Conservation (phyloP, 1,139 yeast species). For the Debaryomyces coudertii region DNA sequence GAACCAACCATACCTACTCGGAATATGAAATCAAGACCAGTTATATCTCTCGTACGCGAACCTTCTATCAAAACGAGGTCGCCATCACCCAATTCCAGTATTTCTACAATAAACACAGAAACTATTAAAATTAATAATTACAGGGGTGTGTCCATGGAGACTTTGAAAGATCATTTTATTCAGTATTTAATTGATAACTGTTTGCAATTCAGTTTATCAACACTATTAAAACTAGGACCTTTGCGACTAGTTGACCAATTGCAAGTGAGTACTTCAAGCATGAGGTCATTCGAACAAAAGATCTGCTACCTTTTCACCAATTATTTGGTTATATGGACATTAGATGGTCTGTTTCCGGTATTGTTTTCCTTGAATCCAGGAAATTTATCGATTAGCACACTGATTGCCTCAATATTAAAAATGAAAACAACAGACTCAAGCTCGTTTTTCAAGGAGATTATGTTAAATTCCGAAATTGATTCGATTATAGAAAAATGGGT, state of each 20-base stretch:
- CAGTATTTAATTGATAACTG: slow-evolving; percentile 30
- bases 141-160: slow-evolving; percentile 25
- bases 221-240: slow-evolving; percentile 35
- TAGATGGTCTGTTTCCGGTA: slow-evolving; percentile 9
- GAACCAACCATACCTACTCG: neutral
- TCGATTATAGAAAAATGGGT: slow-evolving; percentile 50
- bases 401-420: slow-evolving; percentile 23
- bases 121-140: slow-evolving; percentile 23
- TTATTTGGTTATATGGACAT: slow-evolving; percentile 30
- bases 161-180: slow-evolving; percentile 33
- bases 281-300: slow-evolving; percentile 16
- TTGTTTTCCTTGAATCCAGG: slow-evolving; percentile 18
- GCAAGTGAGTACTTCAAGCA: slow-evolving; percentile 20
- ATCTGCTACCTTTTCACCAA: slow-evolving; percentile 40
- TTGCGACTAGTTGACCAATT: slow-evolving; percentile 43
- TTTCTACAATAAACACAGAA: slow-evolving; percentile 22
- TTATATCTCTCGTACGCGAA: neutral
- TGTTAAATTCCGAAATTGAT: slow-evolving; percentile 26
- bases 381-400: slow-evolving; percentile 18
- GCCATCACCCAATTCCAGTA: slow-evolving; percentile 25
- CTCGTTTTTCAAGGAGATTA: slow-evolving; percentile 11
- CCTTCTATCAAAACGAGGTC: slow-evolving; percentile 16
- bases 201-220: slow-evolving; percentile 26
- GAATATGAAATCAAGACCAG: neutral
- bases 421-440: slow-evolving; percentile 10